Conservation (phyloP, 441 rosid genomes). For the Mallotus repandus region DNA sequence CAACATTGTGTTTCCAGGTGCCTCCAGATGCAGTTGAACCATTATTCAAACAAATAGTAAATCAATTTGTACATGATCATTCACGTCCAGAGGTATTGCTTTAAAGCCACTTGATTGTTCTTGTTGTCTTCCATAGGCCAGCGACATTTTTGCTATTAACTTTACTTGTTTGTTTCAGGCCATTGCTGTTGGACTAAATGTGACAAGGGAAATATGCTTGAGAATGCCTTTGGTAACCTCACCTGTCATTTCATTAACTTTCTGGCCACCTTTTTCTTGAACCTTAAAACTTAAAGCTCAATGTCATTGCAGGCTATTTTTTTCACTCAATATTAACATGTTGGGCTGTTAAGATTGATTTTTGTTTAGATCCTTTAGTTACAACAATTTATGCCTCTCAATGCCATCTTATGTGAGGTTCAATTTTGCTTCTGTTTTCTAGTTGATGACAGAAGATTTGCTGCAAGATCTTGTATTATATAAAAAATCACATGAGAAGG, state of each 20-base stretch:
- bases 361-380: not conserved
- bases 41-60: constrained; percentile 83
- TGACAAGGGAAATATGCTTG: constrained; percentile 85
- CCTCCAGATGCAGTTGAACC: constrained; percentile 98
- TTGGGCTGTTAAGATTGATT: not conserved
- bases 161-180: constrained; percentile 43
- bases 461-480: constrained; percentile 92
- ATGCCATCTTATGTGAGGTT: not conserved
- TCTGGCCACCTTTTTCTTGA: not conserved
- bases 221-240: constrained; percentile 80
- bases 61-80: constrained; percentile 86
- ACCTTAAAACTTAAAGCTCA: not conserved
- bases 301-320: not conserved
- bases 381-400: not conserved
- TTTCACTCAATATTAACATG: not conserved
- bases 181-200: constrained; percentile 90
- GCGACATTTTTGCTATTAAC: constrained; percentile 6
- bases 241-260: constrained; percentile 5
- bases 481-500: constrained; percentile 87
- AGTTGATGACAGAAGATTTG: constrained; percentile 96
- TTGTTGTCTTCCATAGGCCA: not conserved
- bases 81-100: constrained; percentile 82
- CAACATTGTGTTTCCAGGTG: constrained; percentile 47
- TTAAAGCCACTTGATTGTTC: not conserved
- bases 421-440: constrained; percentile 26